phyloP scores from a whole-genome alignment of 331 rosid genomes.

The Dryas integrifolia region DNA sequence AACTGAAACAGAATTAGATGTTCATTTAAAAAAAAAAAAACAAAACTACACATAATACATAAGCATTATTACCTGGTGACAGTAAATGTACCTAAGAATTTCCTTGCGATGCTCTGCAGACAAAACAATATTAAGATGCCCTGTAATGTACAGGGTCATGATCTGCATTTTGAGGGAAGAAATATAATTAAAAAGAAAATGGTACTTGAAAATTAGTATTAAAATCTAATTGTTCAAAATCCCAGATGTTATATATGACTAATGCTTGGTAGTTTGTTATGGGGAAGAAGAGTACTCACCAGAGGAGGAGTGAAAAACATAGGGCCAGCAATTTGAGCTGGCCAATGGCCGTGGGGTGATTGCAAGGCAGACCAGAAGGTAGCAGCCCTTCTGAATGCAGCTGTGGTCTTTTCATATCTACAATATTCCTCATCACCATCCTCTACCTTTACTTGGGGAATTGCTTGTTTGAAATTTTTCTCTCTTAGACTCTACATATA shows the following conservation, averaged over 20 bases:
- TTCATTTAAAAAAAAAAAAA: background rate
- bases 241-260: too few species aligned
- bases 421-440: background rate
- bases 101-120: conserved; percentile 30
- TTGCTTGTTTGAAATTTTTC: conserved; percentile 17
- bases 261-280: too few species aligned
- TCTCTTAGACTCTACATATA: background rate
- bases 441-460: conserved; percentile 14
- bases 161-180: background rate
- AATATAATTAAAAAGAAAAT: too few species aligned
- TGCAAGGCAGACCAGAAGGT: conserved; percentile 22
- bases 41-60: background rate
- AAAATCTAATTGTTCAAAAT: background rate
- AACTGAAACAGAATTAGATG: too few species aligned
- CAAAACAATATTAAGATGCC: conserved; percentile 6
- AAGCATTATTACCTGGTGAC: conserved; percentile 5
- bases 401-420: background rate
- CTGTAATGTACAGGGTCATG: conserved; percentile 19
- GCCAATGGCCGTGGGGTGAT: conserved; percentile 30
- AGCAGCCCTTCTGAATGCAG: conserved; percentile 16
- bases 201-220: background rate
- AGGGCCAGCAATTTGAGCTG: conserved; percentile 17
- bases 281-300: background rate
- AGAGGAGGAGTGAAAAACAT: conserved; percentile 16
- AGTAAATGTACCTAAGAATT: conserved; percentile 21